These are phyloP conservation scores for Alternaria infectoria DNA, from an alignment of 2,329 filamentous ascomycete genomes.

Conservation along the genomic window DNA sequence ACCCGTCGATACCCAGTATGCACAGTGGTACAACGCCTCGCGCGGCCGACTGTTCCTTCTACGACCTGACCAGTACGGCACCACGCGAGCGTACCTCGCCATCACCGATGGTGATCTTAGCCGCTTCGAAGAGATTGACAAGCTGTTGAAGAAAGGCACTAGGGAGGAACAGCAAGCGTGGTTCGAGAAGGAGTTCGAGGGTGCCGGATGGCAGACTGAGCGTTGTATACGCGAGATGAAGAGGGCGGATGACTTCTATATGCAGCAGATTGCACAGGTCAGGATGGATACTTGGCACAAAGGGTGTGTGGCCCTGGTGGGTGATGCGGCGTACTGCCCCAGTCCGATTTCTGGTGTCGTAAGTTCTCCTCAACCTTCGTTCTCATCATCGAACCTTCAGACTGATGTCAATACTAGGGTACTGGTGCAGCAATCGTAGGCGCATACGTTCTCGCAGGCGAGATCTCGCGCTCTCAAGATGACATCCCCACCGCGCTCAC, in stretches of 20 bases:
- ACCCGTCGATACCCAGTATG: slow-evolving; percentile 25
- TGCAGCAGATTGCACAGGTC: slow-evolving; percentile 50
- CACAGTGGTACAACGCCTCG: slow-evolving; percentile 36
- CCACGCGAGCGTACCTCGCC: slow-evolving; percentile 22
- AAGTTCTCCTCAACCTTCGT: background rate
- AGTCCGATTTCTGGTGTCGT: slow-evolving; percentile 39
- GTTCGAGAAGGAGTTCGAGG: slow-evolving; percentile 37
- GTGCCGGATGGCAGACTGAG: slow-evolving; percentile 49
- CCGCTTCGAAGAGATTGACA: slow-evolving; percentile 27
- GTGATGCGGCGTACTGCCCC: slow-evolving; percentile 51
- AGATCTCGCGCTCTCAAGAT: slow-evolving; percentile 31
- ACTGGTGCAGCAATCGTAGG: slow-evolving; percentile 47
- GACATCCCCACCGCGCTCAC: slow-evolving; percentile 31
- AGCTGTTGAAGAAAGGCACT: slow-evolving; percentile 14
- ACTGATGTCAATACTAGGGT: slow-evolving; percentile 23
- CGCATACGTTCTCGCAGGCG: slow-evolving; percentile 49
- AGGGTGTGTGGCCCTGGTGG: slow-evolving; percentile 45
- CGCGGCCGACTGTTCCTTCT: slow-evolving; percentile 28
- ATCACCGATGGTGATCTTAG: slow-evolving; percentile 24
- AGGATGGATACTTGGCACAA: slow-evolving; percentile 45
- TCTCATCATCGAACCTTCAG: background rate
- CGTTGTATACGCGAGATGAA: slow-evolving; percentile 50
- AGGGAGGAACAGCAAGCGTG: slow-evolving; percentile 31
- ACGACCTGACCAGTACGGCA: slow-evolving; percentile 32
- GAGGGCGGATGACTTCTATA: slow-evolving; percentile 53